Conservation (phyloP, 306 rosid genomes). For the Lagenaria siceraria region DNA sequence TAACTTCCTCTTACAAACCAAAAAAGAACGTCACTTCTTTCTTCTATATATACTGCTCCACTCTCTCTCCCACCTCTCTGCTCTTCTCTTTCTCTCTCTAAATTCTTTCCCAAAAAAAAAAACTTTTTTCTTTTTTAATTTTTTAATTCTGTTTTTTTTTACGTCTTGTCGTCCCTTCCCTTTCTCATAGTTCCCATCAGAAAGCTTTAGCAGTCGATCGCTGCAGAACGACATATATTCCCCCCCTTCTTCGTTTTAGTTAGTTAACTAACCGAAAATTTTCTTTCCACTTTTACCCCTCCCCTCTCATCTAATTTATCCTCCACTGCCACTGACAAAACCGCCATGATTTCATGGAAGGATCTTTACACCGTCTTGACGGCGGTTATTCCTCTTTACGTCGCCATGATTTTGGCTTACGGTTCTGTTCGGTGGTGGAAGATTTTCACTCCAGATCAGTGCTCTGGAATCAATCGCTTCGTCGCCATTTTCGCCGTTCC, state of each 20-base stretch:
- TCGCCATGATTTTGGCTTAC: constrained; percentile 92
- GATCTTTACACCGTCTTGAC: constrained; percentile 79
- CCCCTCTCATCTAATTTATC: constrained; percentile 3
- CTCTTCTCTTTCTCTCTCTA: constrained; percentile 4
- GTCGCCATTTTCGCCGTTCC: constrained; percentile 96
- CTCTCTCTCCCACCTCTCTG: constrained; percentile 11
- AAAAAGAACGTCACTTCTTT: not conserved
- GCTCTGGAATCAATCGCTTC: constrained; percentile 95
- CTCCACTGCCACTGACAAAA: not conserved
- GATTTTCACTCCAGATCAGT: constrained; percentile 98
- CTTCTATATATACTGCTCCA: constrained; percentile 11
- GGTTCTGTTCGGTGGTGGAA: constrained; percentile 99
- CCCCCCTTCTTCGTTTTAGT: constrained; percentile 9
- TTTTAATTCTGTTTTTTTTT: too few relatives aligned
- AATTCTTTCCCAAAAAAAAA: too few relatives aligned
- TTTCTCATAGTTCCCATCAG: constrained; percentile 10
- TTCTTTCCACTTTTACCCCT: constrained; percentile 32
- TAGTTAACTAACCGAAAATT: constrained; percentile 54
- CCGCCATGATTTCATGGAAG: constrained; percentile 48
- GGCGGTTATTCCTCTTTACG: constrained; percentile 85
- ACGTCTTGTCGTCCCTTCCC: constrained; percentile 11
- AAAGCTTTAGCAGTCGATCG: not conserved
- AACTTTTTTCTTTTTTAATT: too few relatives aligned
- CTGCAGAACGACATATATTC: constrained; percentile 3
- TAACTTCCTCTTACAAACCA: not conserved